Percentiles rank a stretch among this genome's conserved stretches.
Evolutionary conservation across 2,329 filamentous ascomycete genomes (phyloP).

Genomic region (Fusarium sp.): DNA sequence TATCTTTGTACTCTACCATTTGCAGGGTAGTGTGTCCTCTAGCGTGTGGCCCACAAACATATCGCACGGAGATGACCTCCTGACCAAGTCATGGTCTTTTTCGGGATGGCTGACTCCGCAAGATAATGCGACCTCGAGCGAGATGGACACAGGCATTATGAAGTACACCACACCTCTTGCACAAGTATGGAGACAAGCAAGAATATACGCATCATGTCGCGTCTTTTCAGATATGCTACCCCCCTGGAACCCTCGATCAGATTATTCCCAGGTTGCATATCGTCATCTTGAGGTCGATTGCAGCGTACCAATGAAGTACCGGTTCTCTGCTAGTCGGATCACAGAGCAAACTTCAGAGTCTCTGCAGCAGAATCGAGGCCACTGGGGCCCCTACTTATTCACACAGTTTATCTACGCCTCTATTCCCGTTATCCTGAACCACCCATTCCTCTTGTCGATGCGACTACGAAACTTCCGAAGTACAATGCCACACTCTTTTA

Average conservation of each 20-base stretch:
- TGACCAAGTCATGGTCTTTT: neutral
- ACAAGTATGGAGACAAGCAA: neutral
- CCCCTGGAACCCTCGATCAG: slow-evolving; percentile 3
- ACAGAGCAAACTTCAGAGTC: neutral
- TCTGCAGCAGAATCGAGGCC: neutral
- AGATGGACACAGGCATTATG: neutral
- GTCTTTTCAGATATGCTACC: neutral
- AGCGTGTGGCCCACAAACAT: neutral
- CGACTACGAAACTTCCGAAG: slow-evolving; percentile 1
- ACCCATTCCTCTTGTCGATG: neutral
- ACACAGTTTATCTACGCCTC: slow-evolving; percentile 9
- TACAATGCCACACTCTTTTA: slow-evolving; percentile 2
- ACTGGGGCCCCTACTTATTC: slow-evolving; percentile 2
- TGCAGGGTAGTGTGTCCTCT: neutral
- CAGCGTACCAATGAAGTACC: neutral
- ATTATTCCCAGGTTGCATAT: slow-evolving; percentile 10
- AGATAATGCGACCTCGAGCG: neutral
- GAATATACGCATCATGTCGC: neutral
- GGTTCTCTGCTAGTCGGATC: slow-evolving; percentile 2
- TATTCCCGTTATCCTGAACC: slow-evolving; percentile 8
- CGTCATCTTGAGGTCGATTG: slow-evolving; percentile 9
- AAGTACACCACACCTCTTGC: slow-evolving; percentile 2
- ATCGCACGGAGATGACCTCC: neutral
- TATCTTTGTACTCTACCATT: neutral
- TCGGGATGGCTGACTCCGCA: neutral